A percentile compares a stretch with the other conserved stretches of the same genome.
phyloP scores from a whole-genome alignment of 768 basidiomycete genomes.

The Rubroboletus pulcherrimus region DNA sequence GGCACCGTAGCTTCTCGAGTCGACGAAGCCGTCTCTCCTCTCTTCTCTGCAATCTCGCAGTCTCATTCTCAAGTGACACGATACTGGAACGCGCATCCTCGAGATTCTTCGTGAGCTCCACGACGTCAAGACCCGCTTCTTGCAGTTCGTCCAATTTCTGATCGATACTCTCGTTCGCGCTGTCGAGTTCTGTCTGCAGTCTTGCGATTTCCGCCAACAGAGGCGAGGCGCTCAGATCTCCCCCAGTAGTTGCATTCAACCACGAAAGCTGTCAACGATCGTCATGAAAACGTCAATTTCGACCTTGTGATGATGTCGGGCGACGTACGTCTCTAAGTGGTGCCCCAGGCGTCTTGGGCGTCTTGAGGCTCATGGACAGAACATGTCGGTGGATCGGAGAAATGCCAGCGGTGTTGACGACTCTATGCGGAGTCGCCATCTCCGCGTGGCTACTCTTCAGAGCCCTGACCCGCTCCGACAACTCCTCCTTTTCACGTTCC shows the following conservation, averaged over 20 bases:
- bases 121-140: slow-evolving; percentile 71
- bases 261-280: slow-evolving; percentile 56
- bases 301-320: background rate
- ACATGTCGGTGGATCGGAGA: slow-evolving; percentile 78
- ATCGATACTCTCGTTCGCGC: slow-evolving; percentile 81
- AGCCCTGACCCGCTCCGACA: slow-evolving; percentile 65
- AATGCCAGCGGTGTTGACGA: slow-evolving; percentile 53
- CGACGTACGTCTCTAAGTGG: slow-evolving; percentile 69
- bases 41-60: slow-evolving; percentile 56
- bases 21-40: slow-evolving; percentile 67
- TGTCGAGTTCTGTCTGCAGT: slow-evolving; percentile 71
- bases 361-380: slow-evolving; percentile 61
- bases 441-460: slow-evolving; percentile 51
- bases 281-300: slow-evolving; percentile 8
- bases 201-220: slow-evolving; percentile 69
- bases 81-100: slow-evolving; percentile 66
- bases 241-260: slow-evolving; percentile 55
- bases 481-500: slow-evolving; percentile 71
- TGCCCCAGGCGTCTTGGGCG: slow-evolving; percentile 75
- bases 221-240: slow-evolving; percentile 55
- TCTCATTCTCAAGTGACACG: slow-evolving; percentile 59
- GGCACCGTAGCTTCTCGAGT: slow-evolving; percentile 60
- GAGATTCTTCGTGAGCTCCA: slow-evolving; percentile 65
- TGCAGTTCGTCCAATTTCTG: slow-evolving; percentile 85
- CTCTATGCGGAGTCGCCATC: slow-evolving; percentile 55